Evolutionary conservation across 169 alveolate genomes (phyloP), one percentile per base, ranked within the genome.

Genomic region (Plasmodium billcollinsi): DNA sequence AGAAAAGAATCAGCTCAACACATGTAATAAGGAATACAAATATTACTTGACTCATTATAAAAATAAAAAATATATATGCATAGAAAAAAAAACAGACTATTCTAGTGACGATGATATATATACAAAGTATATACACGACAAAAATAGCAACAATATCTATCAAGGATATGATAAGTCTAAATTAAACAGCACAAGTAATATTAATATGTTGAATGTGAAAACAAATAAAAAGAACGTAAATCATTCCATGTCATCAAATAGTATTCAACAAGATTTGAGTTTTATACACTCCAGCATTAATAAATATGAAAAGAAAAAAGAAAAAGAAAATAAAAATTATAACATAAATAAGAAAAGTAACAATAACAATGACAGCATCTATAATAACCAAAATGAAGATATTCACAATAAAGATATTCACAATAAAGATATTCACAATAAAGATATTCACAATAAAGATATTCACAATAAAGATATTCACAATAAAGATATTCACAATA

Each of bases 31-130:
- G 15, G 67, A 47, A 14, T 78, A 78, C 54, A 78, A 78, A 45
- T 78, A 78, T 54, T 78, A 78, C 61, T 50, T 78, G 39, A 78
- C 89, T 15, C 65, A 78, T 65, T 78, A 78, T 45, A 78, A 78
- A 78, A 63, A 78, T 58, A 78, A 78, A 45, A 78, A 78, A 50
- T 78, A 78, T 59, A 78, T 78, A 54, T 78, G 89, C 70, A 78
- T 78, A 65, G 89, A 78, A 71, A 78, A 78, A 56, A 78, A 65
- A 21, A 78, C 76, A 8, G 89, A 78, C 33, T 47, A 63, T 65
- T 78, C 89, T 6, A 49, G 63, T 65, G 89, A 66, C 1, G 89
- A 66, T 39, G 47, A 39, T 1, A 39, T 39, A 39, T 39, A 39
- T 39, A 11, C 47, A 0, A 39, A 39, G 1, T 39, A 39, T 39